A percentile compares a stretch with the other conserved stretches of the same genome.
These are phyloP conservation scores for Leishmania gerbilli DNA, from an alignment of 208 protist genomes.

Conservation along the genomic window DNA sequence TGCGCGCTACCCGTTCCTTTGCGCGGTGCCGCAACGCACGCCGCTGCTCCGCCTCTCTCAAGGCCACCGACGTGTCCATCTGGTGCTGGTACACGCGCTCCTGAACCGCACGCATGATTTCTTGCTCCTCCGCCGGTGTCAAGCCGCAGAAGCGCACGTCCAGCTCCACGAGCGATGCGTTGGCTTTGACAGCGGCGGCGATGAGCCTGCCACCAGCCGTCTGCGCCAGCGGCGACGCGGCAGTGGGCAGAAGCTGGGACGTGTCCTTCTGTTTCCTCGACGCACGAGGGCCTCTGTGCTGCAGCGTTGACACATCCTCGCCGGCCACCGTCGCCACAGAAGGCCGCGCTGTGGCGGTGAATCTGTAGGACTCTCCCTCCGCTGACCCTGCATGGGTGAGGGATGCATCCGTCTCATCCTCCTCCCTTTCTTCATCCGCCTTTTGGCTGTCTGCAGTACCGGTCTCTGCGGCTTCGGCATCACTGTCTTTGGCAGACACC, in stretches of 20 bases:
- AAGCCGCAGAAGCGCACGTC: slow-evolving; percentile 71
- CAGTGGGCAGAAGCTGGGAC: not conserved
- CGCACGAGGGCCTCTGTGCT: not conserved
- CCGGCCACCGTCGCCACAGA: slow-evolving; percentile 12
- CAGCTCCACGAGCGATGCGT: slow-evolving; percentile 59
- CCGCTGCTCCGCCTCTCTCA: slow-evolving; percentile 28
- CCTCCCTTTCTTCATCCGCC: not conserved
- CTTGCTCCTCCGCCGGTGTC: slow-evolving; percentile 36
- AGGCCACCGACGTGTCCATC: slow-evolving; percentile 30
- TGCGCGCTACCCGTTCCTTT: slow-evolving; percentile 29
- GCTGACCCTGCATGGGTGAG: not conserved
- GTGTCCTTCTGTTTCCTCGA: not conserved
- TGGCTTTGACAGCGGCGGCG: slow-evolving; percentile 45
- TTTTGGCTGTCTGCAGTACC: not conserved
- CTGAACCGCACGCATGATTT: slow-evolving; percentile 51
- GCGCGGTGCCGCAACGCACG: slow-evolving; percentile 23
- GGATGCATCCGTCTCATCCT: not conserved
- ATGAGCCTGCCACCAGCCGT: slow-evolving; percentile 46
- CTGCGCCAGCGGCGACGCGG: not conserved
- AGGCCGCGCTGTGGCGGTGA: slow-evolving; percentile 4
- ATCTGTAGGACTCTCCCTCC: slow-evolving; percentile 1
- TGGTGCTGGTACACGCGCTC: slow-evolving; percentile 21
- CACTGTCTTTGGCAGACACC: not conserved
- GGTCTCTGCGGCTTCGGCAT: not conserved
- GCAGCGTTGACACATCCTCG: not conserved